A percentile compares a stretch with the other conserved stretches of the same genome.
phyloP scores from a whole-genome alignment of 176 grass and related monocot genomes.

The Aegilops umbellulata region DNA sequence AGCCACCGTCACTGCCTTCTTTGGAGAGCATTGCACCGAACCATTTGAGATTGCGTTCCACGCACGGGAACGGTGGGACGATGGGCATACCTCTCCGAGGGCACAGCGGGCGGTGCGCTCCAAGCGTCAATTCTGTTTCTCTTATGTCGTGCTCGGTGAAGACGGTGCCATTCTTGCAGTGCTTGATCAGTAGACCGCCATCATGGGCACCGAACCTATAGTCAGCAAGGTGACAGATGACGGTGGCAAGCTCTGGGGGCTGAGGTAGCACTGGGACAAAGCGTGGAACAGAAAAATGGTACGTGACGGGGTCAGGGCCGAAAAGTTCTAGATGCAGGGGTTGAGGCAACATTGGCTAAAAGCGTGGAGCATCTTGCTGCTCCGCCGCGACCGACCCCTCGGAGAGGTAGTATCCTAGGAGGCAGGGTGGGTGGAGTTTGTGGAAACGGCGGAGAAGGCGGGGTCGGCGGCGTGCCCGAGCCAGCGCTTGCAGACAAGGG shows the following conservation, averaged over 20 bases:
- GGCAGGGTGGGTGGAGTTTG: no score
- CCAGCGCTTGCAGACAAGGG: no score
- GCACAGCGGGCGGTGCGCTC: not conserved
- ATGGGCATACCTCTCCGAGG: not conserved
- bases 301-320: no score
- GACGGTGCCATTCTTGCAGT: not conserved
- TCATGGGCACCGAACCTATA: not conserved
- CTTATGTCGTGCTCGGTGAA: no score
- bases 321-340: no score
- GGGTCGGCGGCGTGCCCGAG: no score
- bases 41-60: not conserved
- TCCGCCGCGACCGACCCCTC: accelerated
- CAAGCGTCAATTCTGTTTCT: not conserved
- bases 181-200: not conserved
- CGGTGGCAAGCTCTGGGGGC: no score
- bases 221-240: not conserved
- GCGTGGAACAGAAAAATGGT: no score
- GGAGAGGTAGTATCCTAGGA: not conserved
- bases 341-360: no score
- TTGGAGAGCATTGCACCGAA: not conserved
- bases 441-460: no score
- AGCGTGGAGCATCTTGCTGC: not conserved
- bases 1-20: not conserved
- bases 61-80: not conserved
- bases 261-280: no score